Conservation (phyloP, 2,329 filamentous ascomycete genomes). For the Setomelanomma holmii region DNA sequence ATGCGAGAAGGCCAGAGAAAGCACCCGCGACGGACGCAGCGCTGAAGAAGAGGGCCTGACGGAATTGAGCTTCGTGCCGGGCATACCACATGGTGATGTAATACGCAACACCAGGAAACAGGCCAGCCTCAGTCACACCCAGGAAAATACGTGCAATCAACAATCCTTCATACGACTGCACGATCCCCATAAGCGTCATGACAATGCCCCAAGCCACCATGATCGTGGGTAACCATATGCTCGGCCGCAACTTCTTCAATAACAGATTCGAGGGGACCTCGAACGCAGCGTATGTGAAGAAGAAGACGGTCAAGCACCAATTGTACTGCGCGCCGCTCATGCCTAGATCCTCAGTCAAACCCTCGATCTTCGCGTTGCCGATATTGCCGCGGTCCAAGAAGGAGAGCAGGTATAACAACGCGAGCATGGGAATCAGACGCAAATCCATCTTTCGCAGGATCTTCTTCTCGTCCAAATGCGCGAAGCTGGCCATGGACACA, state of each 20-base stretch:
- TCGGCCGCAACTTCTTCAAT: constrained; percentile 64
- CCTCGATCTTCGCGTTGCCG: constrained; percentile 55
- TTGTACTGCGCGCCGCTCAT: constrained; percentile 66
- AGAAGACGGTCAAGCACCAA: constrained; percentile 70
- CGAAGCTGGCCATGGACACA: constrained; percentile 38
- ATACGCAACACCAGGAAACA: constrained; percentile 53
- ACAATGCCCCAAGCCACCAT: constrained; percentile 60
- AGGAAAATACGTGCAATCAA: constrained; percentile 56
- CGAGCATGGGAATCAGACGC: constrained; percentile 49
- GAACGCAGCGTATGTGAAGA: constrained; percentile 59
- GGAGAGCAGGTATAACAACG: constrained; percentile 48
- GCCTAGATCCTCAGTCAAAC: constrained; percentile 33
- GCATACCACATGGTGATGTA: constrained; percentile 70
- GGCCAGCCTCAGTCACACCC: constrained; percentile 46
- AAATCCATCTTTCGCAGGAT: constrained; percentile 51
- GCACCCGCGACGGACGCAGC: constrained; percentile 65
- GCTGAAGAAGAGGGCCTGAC: constrained; percentile 66
- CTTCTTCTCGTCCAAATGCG: constrained; percentile 49
- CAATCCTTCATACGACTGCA: constrained; percentile 55
- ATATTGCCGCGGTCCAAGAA: constrained; percentile 47
- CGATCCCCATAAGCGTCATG: constrained; percentile 59
- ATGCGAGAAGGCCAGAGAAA: constrained; percentile 67
- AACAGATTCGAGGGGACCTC: constrained; percentile 67
- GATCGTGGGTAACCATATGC: constrained; percentile 51
- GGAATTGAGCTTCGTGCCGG: constrained; percentile 64